Percentiles rank a stretch among this genome's conserved stretches.
Conservation (phyloP, 1,139 yeast species). For the Diutina siamensis region DNA sequence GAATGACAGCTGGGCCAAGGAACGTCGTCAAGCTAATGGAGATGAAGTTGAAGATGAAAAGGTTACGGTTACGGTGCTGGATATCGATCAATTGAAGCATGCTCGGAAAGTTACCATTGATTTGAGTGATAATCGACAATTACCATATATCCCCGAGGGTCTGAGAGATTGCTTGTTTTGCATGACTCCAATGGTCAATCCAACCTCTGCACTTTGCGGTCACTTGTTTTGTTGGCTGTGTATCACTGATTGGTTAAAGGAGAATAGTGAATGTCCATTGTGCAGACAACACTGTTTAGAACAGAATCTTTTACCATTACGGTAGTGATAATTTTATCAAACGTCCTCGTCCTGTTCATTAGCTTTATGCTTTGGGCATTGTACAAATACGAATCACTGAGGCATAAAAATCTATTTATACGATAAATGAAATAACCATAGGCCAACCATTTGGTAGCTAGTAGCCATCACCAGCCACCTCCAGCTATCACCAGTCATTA, state of each 20-base stretch:
- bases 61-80: not conserved
- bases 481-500: no score
- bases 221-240: conserved; percentile 92
- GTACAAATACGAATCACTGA: no score
- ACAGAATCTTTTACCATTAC: conserved; percentile 62
- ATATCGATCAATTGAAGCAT: conserved; percentile 9
- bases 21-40: conserved; percentile 9
- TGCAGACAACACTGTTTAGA: conserved; percentile 71
- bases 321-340: no score
- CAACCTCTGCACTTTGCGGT: conserved; percentile 84
- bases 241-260: conserved; percentile 80
- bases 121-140: conserved; percentile 40
- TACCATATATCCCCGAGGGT: conserved; percentile 61
- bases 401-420: no score
- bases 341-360: no score
- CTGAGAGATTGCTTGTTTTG: conserved; percentile 80
- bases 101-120: conserved; percentile 22
- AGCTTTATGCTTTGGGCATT: no score
- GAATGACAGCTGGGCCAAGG: conserved; percentile 12
- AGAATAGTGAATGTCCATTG: conserved; percentile 82
- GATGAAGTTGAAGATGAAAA: conserved; percentile 9
- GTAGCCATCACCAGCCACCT: no score
- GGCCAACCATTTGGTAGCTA: no score
- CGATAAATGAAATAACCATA: no score
- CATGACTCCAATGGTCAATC: conserved; percentile 66